phyloP scores from a whole-genome alignment of 129 eudicot species.

The Pseudognaphalium luteoalbum region DNA sequence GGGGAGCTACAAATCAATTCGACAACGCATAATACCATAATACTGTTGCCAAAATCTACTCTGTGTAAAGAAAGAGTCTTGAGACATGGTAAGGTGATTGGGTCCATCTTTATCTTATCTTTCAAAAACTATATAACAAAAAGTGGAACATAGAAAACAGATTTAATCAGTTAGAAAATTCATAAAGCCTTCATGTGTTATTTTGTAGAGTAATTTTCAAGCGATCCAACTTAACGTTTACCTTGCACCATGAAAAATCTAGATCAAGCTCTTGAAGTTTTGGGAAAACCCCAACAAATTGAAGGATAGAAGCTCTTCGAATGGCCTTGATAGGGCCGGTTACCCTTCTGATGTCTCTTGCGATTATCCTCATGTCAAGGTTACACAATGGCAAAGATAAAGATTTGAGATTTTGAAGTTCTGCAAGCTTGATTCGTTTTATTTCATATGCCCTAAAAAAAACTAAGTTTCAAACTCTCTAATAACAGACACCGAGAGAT shows the following conservation, averaged over 20 bases:
- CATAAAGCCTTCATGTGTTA: neutral
- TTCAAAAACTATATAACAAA: neutral
- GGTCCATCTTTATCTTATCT: no score
- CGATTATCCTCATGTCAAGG: neutral
- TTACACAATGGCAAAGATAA: neutral
- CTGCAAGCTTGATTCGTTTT: conserved; percentile 8
- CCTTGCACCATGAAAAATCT: neutral
- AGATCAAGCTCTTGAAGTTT: conserved; percentile 25
- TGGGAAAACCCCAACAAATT: conserved; percentile 17
- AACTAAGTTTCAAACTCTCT: neutral
- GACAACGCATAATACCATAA: no score
- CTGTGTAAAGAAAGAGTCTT: no score
- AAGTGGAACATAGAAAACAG: neutral
- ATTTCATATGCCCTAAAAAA: neutral
- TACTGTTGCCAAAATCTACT: no score
- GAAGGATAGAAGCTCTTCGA: neutral
- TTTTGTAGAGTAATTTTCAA: neutral
- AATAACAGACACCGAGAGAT: conserved; percentile 5
- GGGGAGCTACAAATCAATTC: no score
- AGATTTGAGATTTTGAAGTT: conserved; percentile 13
- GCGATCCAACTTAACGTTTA: neutral
- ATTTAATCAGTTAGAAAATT: neutral
- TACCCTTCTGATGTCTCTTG: neutral
- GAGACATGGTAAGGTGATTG: no score
- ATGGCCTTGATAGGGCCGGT: no score